Conservation (phyloP, 768 basidiomycete species). For the Jaapia argillacea region DNA sequence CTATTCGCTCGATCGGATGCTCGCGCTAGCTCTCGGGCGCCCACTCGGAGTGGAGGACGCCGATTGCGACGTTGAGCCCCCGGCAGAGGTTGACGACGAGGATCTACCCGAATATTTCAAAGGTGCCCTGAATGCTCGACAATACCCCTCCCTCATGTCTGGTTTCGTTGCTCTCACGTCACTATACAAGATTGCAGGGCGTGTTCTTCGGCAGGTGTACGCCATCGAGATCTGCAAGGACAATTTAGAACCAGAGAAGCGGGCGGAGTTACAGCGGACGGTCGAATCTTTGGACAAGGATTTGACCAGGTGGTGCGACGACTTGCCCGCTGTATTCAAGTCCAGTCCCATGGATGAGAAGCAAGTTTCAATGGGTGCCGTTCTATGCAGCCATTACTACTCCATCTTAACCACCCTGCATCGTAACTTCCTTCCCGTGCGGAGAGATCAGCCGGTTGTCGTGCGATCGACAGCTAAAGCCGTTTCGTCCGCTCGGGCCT, state of each 20-base stretch:
- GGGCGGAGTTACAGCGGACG: slow-evolving; percentile 61
- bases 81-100: slow-evolving; percentile 78
- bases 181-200: slow-evolving; percentile 80
- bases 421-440: slow-evolving; percentile 79
- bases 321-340: slow-evolving; percentile 67
- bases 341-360: slow-evolving; percentile 63
- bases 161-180: slow-evolving; percentile 68
- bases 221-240: slow-evolving; percentile 72
- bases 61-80: slow-evolving; percentile 85
- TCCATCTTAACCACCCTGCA: slow-evolving; percentile 81
- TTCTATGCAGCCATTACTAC: slow-evolving; percentile 85
- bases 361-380: slow-evolving; percentile 78
- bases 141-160: slow-evolving; percentile 64
- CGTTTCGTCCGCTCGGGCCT: slow-evolving; percentile 75
- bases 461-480: slow-evolving; percentile 73
- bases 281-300: slow-evolving; percentile 74
- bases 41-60: slow-evolving; percentile 84
- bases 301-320: slow-evolving; percentile 76
- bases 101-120: slow-evolving; percentile 60
- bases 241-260: slow-evolving; percentile 61
- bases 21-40: slow-evolving; percentile 81
- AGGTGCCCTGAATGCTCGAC: slow-evolving; percentile 46
- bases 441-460: slow-evolving; percentile 55
- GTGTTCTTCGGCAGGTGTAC: slow-evolving; percentile 75
- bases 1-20: slow-evolving; percentile 85